These are phyloP conservation scores for Penicillium flavigenum DNA, from an alignment of 495 filamentous ascomycete species.

Conservation along the genomic window DNA sequence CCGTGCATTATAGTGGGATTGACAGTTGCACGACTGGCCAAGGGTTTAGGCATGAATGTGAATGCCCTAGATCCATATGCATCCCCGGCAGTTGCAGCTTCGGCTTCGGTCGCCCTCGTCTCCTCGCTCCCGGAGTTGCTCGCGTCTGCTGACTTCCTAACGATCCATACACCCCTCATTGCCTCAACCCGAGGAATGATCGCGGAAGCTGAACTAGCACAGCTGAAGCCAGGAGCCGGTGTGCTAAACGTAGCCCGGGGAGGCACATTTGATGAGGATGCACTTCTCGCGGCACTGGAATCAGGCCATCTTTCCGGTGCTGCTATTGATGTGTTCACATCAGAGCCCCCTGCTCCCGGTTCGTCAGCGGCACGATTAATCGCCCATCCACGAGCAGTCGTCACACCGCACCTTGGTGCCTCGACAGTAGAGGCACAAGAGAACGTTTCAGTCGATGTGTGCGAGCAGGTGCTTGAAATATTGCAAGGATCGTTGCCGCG, in stretches of 20 bases:
- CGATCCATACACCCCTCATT: constrained; percentile 72
- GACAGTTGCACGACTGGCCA: constrained; percentile 66
- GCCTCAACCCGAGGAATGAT: constrained; percentile 68
- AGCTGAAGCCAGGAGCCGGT: constrained; percentile 65
- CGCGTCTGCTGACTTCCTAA: constrained; percentile 64
- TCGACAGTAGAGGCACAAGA: constrained; percentile 76
- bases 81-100: constrained; percentile 55
- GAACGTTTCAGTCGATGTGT: constrained; percentile 72
- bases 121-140: constrained; percentile 55
- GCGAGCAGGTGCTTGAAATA: constrained; percentile 68
- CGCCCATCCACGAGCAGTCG: constrained; percentile 61
- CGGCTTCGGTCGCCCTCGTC: constrained; percentile 58
- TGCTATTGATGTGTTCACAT: constrained; percentile 72
- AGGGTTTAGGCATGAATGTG: constrained; percentile 67
- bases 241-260: constrained; percentile 72
- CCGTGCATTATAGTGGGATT: constrained; percentile 54
- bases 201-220: constrained; percentile 55
- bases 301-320: constrained; percentile 67
- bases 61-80: constrained; percentile 68
- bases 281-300: constrained; percentile 64
- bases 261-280: constrained; percentile 72
- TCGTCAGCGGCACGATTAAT: constrained; percentile 55
- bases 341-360: constrained; percentile 57
- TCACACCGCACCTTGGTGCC: constrained; percentile 71
- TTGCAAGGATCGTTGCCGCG: constrained; percentile 64